Base-by-base conservation (phyloP, 2,329 filamentous ascomycete genomes). In the Colletotrichum caudatum region DNA sequence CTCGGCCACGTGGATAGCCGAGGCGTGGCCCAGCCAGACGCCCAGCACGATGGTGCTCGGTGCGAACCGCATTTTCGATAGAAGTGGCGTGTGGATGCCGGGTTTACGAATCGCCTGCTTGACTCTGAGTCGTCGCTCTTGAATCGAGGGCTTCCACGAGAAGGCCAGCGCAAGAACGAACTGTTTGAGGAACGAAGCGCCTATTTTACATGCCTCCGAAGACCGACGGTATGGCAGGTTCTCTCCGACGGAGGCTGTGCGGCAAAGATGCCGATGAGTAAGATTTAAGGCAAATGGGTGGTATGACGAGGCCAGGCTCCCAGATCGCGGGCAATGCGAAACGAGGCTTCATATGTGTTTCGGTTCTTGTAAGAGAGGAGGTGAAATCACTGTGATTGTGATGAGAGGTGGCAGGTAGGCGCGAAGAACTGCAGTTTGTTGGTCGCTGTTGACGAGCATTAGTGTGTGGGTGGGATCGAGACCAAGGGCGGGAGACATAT, bases 1-100 rank as follows among this genome's bases (percentile, higher is more conserved):
- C 0, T 81, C 74, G 0, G 85, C 79, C 54, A 86, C 85, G 41
- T 86, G 77, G 33, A 89, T 73, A 9, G 80, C 78, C 6, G 72
- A 41, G 11, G 73, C 66, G 33, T 68, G 51, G 78, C 79, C 29
- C 64, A 70, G 11, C 76, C 77, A 33, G 67, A 73, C 56, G 68
- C 72, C 46, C 37, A 77, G 67, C 60, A 77, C 56, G 56, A 77
- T 60, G 46, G 57, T 51, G 63, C 61, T 60, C n/a, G 62, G 61
- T 35, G 74, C 53, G 37, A 63, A 65, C 50, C 57, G 66, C 69
- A 76, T 75, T 18, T 6, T 71, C 16, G 7, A n/a, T 37, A 23
- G 23, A 33, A 16, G 6, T 23, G 46, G 35, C 46, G 56, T 37
- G 53, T 20, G 23, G 5, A n/a, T 53, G 23, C 2, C 37, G 18